phyloP scores from a whole-genome alignment of 2,329 filamentous ascomycete genomes.

The Aureobasidium mangrovei region DNA sequence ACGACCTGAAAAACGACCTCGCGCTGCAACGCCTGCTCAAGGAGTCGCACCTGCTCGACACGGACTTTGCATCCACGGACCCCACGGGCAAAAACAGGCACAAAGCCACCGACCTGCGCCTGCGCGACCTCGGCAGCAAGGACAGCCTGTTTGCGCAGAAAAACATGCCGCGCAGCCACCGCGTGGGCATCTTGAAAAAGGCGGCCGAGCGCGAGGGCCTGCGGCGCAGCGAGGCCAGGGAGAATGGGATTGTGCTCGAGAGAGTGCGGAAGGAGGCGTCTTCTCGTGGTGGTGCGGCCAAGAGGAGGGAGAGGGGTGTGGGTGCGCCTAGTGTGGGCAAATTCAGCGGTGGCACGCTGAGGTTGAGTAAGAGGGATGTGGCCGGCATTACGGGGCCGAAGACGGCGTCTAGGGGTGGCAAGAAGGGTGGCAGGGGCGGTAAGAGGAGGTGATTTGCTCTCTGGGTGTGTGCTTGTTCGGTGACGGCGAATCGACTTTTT shows the following conservation, averaged over 20 bases:
- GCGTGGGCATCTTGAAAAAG: constrained; percentile 73
- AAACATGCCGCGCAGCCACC: constrained; percentile 81
- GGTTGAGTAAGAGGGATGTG: constrained; percentile 69
- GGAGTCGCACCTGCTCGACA: constrained; percentile 80
- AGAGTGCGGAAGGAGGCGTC: constrained; percentile 34
- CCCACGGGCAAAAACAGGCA: constrained; percentile 63
- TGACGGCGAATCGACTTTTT: too few species aligned
- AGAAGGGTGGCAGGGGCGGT: constrained; percentile 6
- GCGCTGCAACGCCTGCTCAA: constrained; percentile 81
- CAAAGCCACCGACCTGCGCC: constrained; percentile 73
- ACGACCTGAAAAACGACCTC: constrained; percentile 81
- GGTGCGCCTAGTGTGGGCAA: constrained; percentile 72
- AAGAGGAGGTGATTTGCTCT: neutral
- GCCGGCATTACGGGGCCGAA: constrained; percentile 44
- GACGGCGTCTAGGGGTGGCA: constrained; percentile 6
- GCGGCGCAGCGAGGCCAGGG: constrained; percentile 68
- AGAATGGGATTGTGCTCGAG: constrained; percentile 88
- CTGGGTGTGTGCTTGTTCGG: too few species aligned
- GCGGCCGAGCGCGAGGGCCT: constrained; percentile 56
- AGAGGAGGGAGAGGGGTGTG: constrained; percentile 50
- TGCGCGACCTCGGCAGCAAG: constrained; percentile 75
- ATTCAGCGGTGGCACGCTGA: constrained; percentile 70
- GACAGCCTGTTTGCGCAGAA: constrained; percentile 64
- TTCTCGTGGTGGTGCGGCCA: constrained; percentile 17
- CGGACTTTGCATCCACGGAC: constrained; percentile 44